Evolutionary conservation across 1,284 basidiomycete species (phyloP), one percentile per base, ranked within the genome.

Genomic region (Ceratobasidium sp.): DNA sequence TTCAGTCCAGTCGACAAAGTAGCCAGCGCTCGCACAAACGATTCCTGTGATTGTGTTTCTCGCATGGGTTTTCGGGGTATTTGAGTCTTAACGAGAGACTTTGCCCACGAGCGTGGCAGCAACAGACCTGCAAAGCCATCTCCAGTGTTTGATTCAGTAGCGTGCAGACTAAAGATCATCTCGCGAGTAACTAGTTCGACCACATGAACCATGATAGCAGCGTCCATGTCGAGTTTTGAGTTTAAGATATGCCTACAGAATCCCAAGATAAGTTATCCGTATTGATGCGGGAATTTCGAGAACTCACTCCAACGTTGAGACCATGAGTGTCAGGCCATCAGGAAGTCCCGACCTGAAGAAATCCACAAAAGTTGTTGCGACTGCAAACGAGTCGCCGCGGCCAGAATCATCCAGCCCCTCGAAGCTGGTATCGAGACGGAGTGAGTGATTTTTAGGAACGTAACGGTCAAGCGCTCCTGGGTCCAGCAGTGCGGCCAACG

Each of bases 111-210:
- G 15, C 43, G 43, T 15, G 43, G 43, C 15, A 44, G 43, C 6
- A 44, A 7, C 15, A 65, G 34, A 8, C 37, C 37, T 9, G 32
- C 13, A 44, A 65, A 44, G 7, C 62, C 43, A 44, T 65, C 62
- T 9, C 22, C 7, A 65, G 13, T 43, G 34, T 29, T n/a, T 6
- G 17, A 56, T 56, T 56, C 19, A 46, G 2, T 44, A 15, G 34
- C 43, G 8, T n/a, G 62, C 5, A 13, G 4, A 19, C 43, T 19
- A n/a, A 65, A 40, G 19, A 65, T 65, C 62, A 65, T 65, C 17
- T 65, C 34, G 34, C 62, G 43, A 43, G 62, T 65, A 37, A 65
- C n/a, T 32, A 43, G 32, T n/a, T 65, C 62, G 22, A 44, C 62
- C 62, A 65, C 3, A n/a, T 65, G 62, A 19, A 65, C 43, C 19